phyloP scores from a whole-genome alignment of 768 basidiomycete species.

The Rhizopogon sp. region DNA sequence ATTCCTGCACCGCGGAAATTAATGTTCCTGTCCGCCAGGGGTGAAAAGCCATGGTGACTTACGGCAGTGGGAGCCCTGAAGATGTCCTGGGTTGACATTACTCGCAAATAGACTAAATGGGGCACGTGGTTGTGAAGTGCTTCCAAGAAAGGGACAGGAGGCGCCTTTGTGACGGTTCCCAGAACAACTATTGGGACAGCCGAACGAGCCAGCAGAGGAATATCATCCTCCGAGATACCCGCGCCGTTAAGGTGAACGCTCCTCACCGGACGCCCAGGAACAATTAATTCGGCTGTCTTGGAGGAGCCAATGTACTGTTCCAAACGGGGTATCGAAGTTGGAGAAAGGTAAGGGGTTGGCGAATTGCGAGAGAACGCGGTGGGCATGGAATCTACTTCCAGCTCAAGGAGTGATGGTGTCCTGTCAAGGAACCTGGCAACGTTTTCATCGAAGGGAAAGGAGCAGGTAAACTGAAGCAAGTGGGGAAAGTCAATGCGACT shows the following conservation, averaged over 20 bases:
- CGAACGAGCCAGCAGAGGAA: conserved; percentile 44
- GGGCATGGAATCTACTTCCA: conserved; percentile 47
- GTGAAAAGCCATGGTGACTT: conserved; percentile 20
- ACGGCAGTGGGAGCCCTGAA: conserved; percentile 47
- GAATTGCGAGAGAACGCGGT: conserved; percentile 15
- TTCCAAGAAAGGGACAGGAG: conserved; percentile 54
- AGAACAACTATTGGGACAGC: conserved; percentile 50
- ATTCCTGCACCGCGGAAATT: conserved; percentile 36
- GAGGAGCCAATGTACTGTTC: conserved; percentile 59
- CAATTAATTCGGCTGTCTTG: conserved; percentile 46
- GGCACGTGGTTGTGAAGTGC: conserved; percentile 53
- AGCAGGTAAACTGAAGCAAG: conserved; percentile 52
- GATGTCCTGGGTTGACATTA: conserved; percentile 54
- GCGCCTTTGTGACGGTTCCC: conserved; percentile 52
- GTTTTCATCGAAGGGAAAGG: conserved; percentile 56
- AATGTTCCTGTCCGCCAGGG: conserved; percentile 15
- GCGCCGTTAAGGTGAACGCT: conserved; percentile 59
- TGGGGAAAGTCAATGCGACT: conserved; percentile 32
- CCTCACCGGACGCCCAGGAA: conserved; percentile 63
- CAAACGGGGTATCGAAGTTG: conserved; percentile 37
- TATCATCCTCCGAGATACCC: conserved; percentile 52
- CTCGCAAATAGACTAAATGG: conserved; percentile 58
- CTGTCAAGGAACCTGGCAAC: conserved; percentile 55
- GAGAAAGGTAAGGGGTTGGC: conserved; percentile 19
- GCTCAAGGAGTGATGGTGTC: conserved; percentile 48